phyloP scores from a whole-genome alignment of 306 rosid genomes.

The Gleditsia sinensis region DNA sequence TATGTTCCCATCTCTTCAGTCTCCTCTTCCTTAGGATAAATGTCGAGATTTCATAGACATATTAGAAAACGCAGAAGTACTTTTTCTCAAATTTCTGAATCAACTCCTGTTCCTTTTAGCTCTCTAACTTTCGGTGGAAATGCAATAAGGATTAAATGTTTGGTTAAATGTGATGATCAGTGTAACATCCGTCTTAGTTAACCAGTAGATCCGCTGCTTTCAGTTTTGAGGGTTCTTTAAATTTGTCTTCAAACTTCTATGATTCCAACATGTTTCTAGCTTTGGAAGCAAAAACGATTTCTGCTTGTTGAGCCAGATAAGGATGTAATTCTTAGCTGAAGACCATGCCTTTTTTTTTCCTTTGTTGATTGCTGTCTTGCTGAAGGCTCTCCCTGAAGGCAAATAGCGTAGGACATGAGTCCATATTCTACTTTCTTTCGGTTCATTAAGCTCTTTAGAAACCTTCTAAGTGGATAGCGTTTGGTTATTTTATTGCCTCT shows the following conservation, averaged over 20 bases:
- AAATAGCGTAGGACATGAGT: conserved; percentile 22
- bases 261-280: conserved; percentile 12
- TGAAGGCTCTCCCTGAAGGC: neutral
- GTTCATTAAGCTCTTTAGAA: conserved; percentile 5
- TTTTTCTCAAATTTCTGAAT: conserved; percentile 19
- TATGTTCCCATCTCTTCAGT: too few species aligned
- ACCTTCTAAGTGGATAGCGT: conserved; percentile 19
- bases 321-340: neutral
- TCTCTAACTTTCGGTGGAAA: conserved; percentile 1
- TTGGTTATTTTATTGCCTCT: conserved; percentile 19
- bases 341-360: too few species aligned
- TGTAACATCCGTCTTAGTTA: conserved; percentile 21
- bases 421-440: conserved; percentile 1
- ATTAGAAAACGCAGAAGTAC: conserved; percentile 3
- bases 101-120: conserved; percentile 2
- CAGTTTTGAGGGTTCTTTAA: conserved; percentile 31
- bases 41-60: conserved; percentile 19
- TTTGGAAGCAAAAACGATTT: conserved; percentile 12
- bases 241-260: conserved; percentile 9
- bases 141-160: conserved; percentile 12
- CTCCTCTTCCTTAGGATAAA: too few species aligned
- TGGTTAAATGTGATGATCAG: conserved; percentile 26
- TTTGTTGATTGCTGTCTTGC: too few species aligned
- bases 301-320: neutral
- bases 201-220: conserved; percentile 32